Base-by-base conservation (phyloP, 2,329 filamentous ascomycete species). In the Torrubiella hemipterigena region DNA sequence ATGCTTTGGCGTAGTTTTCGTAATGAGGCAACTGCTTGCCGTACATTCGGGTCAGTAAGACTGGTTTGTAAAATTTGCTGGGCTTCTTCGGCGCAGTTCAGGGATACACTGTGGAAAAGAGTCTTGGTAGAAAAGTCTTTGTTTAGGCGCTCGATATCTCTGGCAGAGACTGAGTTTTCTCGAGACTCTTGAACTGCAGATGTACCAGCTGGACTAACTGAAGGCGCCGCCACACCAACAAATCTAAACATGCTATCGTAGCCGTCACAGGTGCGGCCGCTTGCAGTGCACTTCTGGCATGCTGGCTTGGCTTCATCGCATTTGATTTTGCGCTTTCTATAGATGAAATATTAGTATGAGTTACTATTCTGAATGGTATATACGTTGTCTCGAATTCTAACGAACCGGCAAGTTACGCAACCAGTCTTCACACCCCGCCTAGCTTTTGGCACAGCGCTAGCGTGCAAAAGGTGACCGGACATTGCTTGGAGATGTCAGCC, bases 401-500 rank as follows among this genome's bases (percentile, higher is more conserved):
- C 54, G 50, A 14, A 61, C 58, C 56, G 56, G 54, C 58, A 62
- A 31, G 58, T 61, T 42, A 37, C 42, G 42, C 58, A 61, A 29
- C 57, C 58, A 11, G 56, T 61, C 36, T 60, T 61, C 12, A 59
- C 55, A n/a, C 32, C 59, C 61, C 13, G 46, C 31, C 12, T 30
- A 38, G 12, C 32, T 19, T 25, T 34, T 10, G 25, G 30, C 11
- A 7, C 14, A 14, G 2, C 21, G 29, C 15, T 30, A n/a, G n/a
- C n/a, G n/a, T n/a, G n/a, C n/a, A n/a, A n/a, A n/a, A n/a, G n/a
- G n/a, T n/a, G n/a, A n/a, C n/a, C n/a, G n/a, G n/a, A n/a, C n/a
- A n/a, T n/a, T n/a, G n/a, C n/a, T 30, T 3, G 11, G 18, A 9
- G 13, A 23, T 23, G 8, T 23, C n/a, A 23, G 21, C n/a, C 8